Evolutionary conservation across 2,329 filamentous ascomycete species (phyloP), one percentile per base, ranked within the genome.

Genomic region (Allantophomopsis lycopodina): DNA sequence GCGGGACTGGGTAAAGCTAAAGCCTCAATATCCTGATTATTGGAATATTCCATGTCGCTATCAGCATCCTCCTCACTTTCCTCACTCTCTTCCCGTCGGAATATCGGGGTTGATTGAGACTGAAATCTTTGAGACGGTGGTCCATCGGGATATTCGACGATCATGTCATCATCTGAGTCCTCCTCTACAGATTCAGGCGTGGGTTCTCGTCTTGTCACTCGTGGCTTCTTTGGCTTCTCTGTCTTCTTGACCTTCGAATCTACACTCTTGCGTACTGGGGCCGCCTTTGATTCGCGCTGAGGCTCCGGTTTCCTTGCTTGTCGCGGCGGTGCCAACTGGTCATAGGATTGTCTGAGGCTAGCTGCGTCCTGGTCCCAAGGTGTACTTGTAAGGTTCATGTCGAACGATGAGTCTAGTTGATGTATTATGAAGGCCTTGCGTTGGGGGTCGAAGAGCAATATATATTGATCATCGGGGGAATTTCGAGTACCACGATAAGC

Each of bases 381-480:
- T 12, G 76, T 76, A 40, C 71, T 75, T 39, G 73, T 76, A 40
- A 94, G 62, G 58, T 94, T 95, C 79, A 94, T 88, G 52, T 85
- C 79, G 60, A 94, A 82, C 32, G 79, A 78, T n/a, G 79, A 81
- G 54, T 85, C 76, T 40, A 95, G 66, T 38, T 76, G 77, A 62
- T 95, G 86, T 40, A 95, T 69, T 20, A 91, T 76, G 48, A 91
- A 91, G 41, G 72, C 79, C 52, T 89, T 76, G 39, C 75, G 76
- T 14, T 68, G 64, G 7, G 79, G 69, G 57, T 94, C 83, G 54
- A 89, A 91, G 42, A 89, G 72, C 38, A 94, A 69, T 31, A 79
- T 71, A 52, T 73, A 79, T 54, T 78, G 69, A 40, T 63, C 65
- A 41, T 71, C 65, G 42, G 69, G 67, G 17, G 65, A 68, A 40